Evolutionary conservation across 495 filamentous ascomycete species (phyloP), one percentile per base, ranked within the genome.

Genomic region (Aspergillus panamensis): DNA sequence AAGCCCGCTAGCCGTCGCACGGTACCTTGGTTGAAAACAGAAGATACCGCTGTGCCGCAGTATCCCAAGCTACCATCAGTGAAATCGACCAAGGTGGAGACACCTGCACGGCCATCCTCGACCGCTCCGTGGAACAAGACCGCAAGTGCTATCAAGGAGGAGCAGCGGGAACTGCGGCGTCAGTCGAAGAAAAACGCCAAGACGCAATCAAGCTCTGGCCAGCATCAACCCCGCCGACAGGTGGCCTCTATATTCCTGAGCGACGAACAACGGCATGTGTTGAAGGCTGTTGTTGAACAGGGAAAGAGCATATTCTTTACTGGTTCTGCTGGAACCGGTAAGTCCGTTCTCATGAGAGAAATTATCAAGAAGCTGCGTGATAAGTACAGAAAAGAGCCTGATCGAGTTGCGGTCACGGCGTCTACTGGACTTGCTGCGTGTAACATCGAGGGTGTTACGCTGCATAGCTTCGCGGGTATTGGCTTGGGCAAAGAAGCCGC

Each of bases 351-450:
- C 48, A 88, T 98, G 79, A 82, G 94, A 56, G 84, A 94, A 58
- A 94, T 96, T 57, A 97, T 98, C 64, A 70, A 81, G 13, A 81
- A 87, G 7, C 74, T 97, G 44, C 91, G 87, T 30, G 80, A 80
- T 45, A 96, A 92, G 66, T 87, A 87, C 69, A 75, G 66, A 14
- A 77, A 79, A 16, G 89, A 96, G 58, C 83, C 85, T 0, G 94
- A 96, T 63, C 79, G 87, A 30, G 78, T 98, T 35, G 93, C 92
- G 12, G 89, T 97, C 33, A 97, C 94, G 2, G 94, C 94, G 8
- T 98, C 94, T 0, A 98, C 94, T 0, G 94, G 94, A 12, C 82
- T 98, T 50, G 95, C 94, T 33, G 94, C 94, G 16, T 97, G 94
- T 76, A 97, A 98, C 66, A 89, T 98, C 54, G 93, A 89, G 20